phyloP scores from a whole-genome alignment of 495 filamentous ascomycete genomes.

The Margaritispora aquatica region DNA sequence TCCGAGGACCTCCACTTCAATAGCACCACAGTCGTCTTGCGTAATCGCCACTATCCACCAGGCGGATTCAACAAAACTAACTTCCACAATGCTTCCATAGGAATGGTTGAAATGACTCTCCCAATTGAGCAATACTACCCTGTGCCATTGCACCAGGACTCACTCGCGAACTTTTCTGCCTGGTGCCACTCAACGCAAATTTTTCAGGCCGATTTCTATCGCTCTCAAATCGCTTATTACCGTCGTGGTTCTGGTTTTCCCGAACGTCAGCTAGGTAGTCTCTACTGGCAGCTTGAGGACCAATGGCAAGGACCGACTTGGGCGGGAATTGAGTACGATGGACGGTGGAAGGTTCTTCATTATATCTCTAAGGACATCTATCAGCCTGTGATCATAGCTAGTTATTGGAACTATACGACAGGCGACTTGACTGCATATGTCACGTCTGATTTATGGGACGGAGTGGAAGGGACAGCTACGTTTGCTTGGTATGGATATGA shows the following conservation, averaged over 20 bases:
- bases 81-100: slow-evolving; percentile 81
- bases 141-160: slow-evolving; percentile 48
- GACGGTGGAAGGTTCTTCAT: slow-evolving; percentile 71
- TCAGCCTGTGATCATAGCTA: slow-evolving; percentile 60
- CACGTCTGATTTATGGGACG: slow-evolving; percentile 48
- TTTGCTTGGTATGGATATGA: slow-evolving; percentile 31
- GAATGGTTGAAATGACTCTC: slow-evolving; percentile 64
- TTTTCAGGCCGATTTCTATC: slow-evolving; percentile 72
- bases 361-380: slow-evolving; percentile 69
- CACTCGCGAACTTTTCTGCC: slow-evolving; percentile 58
- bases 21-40: slow-evolving; percentile 57
- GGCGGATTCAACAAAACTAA: slow-evolving; percentile 43
- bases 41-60: slow-evolving; percentile 61
- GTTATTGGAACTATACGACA: slow-evolving; percentile 52
- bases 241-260: slow-evolving; percentile 58
- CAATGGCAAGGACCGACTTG: slow-evolving; percentile 82
- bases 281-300: slow-evolving; percentile 91
- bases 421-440: slow-evolving; percentile 54
- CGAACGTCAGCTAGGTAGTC: slow-evolving; percentile 68
- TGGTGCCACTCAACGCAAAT: slow-evolving; percentile 74
- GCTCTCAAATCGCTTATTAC: slow-evolving; percentile 70
- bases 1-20: slow-evolving; percentile 48
- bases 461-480: slow-evolving; percentile 20
- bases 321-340: slow-evolving; percentile 74
- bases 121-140: slow-evolving; percentile 72